A percentile compares a stretch with the other conserved stretches of the same genome.
phyloP scores from a whole-genome alignment of 2,329 filamentous ascomycete genomes.

The Pyrenochaeta sp. region DNA sequence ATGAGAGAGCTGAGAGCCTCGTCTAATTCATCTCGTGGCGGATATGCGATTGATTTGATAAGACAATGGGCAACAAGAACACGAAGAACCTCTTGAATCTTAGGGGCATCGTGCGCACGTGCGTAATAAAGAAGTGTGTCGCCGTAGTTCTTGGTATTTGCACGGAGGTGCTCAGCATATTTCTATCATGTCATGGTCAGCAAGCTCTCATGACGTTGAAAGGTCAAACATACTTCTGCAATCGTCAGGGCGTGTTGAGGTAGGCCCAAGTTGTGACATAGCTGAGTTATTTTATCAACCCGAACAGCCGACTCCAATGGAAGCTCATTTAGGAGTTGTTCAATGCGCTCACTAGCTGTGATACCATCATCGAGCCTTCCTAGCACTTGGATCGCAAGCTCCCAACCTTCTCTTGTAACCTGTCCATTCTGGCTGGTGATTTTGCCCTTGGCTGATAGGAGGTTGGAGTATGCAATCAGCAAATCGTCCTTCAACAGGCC shows the following conservation, averaged over 20 bases:
- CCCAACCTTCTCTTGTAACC: constrained; percentile 74
- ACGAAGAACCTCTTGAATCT: constrained; percentile 85
- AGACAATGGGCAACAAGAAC: constrained; percentile 87
- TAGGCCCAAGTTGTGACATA: constrained; percentile 81
- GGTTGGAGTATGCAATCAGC: constrained; percentile 75
- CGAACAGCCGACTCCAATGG: constrained; percentile 72
- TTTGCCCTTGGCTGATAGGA: constrained; percentile 62
- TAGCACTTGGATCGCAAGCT: constrained; percentile 83
- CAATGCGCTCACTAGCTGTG: constrained; percentile 75
- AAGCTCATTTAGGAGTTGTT: constrained; percentile 76
- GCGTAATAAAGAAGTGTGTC: constrained; percentile 91
- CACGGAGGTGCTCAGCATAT: constrained; percentile 80
- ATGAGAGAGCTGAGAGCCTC: constrained; percentile 73
- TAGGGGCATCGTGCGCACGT: constrained; percentile 77
- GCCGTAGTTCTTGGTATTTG: constrained; percentile 79
- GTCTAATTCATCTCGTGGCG: constrained; percentile 75
- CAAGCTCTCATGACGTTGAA: not conserved
- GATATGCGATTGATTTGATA: constrained; percentile 82
- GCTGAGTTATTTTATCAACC: constrained; percentile 81
- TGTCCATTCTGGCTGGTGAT: constrained; percentile 38
- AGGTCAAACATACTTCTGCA: constrained; percentile 71
- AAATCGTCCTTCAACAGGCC: constrained; percentile 78
- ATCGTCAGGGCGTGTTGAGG: constrained; percentile 79
- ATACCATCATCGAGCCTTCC: constrained; percentile 78
- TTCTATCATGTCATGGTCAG: constrained; percentile 61